Percentiles rank a stretch among this genome's conserved stretches.
phyloP scores from a whole-genome alignment of 1,139 yeast genomes.

The Zygosaccharomyces sapae region DNA sequence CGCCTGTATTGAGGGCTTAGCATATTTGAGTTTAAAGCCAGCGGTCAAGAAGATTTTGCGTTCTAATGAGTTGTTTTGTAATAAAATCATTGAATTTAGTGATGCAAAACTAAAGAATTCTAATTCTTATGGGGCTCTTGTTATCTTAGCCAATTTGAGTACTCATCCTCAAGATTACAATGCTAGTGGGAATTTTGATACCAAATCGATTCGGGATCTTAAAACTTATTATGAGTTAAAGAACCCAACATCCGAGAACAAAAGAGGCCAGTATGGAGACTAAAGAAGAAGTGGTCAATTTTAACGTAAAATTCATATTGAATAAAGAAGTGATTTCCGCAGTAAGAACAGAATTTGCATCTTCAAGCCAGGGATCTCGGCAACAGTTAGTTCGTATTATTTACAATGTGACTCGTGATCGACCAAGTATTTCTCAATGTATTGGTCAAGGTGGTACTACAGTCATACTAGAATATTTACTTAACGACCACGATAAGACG shows the following conservation, averaged over 20 bases:
- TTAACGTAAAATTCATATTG: slow-evolving; percentile 24
- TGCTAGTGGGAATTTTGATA: slow-evolving; percentile 12
- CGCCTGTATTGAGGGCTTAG: slow-evolving; percentile 33
- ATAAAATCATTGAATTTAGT: slow-evolving; percentile 16
- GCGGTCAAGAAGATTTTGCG: slow-evolving; percentile 27
- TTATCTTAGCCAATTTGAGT: slow-evolving; percentile 30
- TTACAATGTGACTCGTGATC: slow-evolving; percentile 28
- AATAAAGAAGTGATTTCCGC: slow-evolving; percentile 24
- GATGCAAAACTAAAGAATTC: slow-evolving; percentile 14
- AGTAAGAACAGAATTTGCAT: slow-evolving; percentile 15
- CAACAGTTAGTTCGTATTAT: slow-evolving; percentile 30
- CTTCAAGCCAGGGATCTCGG: slow-evolving; percentile 25
- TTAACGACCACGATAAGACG: slow-evolving; percentile 15
- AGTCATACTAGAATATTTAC: slow-evolving; percentile 26
- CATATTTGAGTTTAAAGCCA: slow-evolving; percentile 31
- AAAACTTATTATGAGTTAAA: slow-evolving; percentile 26
- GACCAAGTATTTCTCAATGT: slow-evolving; percentile 18
- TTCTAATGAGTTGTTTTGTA: slow-evolving; percentile 19
- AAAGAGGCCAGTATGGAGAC: slow-evolving; percentile 19
- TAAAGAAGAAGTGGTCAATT: slow-evolving; percentile 22
- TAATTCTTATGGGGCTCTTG: slow-evolving; percentile 28
- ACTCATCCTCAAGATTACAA: slow-evolving; percentile 20
- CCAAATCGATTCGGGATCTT: slow-evolving; percentile 24
- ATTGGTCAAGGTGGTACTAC: slow-evolving; percentile 32
- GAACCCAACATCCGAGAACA: slow-evolving; percentile 13